These are phyloP conservation scores for Physcomitrellopsis africana DNA, from an alignment of 225 moss, liverwort and hornwort genomes.

Conservation along the genomic window DNA sequence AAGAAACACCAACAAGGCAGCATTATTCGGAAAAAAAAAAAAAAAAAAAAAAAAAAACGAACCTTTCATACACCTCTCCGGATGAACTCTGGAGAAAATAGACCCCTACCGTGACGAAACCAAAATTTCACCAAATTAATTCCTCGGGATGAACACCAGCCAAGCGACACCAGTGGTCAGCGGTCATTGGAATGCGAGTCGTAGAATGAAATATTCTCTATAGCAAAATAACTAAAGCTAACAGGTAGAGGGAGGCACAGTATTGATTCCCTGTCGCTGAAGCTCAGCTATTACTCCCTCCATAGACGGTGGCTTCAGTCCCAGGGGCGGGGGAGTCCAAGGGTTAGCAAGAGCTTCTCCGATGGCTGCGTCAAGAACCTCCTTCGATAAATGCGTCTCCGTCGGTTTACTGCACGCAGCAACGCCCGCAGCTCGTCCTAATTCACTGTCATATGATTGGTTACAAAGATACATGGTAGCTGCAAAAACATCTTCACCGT, in stretches of 20 bases:
- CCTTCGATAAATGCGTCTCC: conserved; percentile 90
- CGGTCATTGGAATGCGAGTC: conserved; percentile 45
- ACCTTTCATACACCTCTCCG: too few relatives aligned
- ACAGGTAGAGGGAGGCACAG: conserved; percentile 79
- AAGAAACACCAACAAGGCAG: too few relatives aligned
- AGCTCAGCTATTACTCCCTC: conserved; percentile 96
- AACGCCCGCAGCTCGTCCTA: conserved; percentile 88
- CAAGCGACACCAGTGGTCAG: conserved; percentile 44
- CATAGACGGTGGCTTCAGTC: conserved; percentile 94
- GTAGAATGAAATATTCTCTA: conserved; percentile 13
- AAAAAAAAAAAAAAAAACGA: too few relatives aligned
- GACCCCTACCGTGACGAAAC: neutral
- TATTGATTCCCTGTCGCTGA: conserved; percentile 92
- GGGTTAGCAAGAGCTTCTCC: conserved; percentile 95
- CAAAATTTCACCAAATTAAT: conserved; percentile 59
- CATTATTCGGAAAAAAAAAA: too few relatives aligned
- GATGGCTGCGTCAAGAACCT: conserved; percentile 93
- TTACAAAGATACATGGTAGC: conserved; percentile 76
- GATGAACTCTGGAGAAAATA: too few relatives aligned
- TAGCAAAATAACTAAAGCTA: conserved; percentile 25
- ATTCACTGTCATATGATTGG: conserved; percentile 72
- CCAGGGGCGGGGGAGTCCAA: conserved; percentile 91
- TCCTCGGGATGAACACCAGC: conserved; percentile 55
- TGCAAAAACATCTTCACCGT: conserved; percentile 76
- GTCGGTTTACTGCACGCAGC: conserved; percentile 90